These are phyloP conservation scores for Tirmania nivea DNA, from an alignment of 495 filamentous ascomycete genomes.

Conservation along the genomic window DNA sequence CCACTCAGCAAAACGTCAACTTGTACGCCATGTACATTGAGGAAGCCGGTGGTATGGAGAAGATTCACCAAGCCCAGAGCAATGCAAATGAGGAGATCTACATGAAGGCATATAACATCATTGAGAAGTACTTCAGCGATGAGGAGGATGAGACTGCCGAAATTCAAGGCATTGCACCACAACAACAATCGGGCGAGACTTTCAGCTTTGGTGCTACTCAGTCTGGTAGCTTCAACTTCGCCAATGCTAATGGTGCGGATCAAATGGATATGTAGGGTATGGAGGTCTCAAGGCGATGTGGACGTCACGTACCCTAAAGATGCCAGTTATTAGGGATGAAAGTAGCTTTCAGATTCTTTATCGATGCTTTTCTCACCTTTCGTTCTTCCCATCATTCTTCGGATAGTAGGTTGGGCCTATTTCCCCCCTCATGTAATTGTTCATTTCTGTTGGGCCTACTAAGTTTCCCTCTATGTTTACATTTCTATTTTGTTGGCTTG, in stretches of 20 bases:
- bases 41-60: constrained; percentile 97
- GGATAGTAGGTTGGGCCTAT: background rate
- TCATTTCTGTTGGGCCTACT: background rate
- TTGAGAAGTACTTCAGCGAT: constrained; percentile 99
- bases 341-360: too few species aligned
- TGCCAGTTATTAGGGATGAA: too few species aligned
- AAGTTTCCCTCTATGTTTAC: background rate
- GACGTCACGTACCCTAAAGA: too few species aligned
- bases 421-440: background rate
- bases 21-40: constrained; percentile 96
- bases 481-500: too few species aligned
- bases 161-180: constrained; percentile 38
- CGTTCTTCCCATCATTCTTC: background rate
- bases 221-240: constrained; percentile 72
- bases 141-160: constrained; percentile 56
- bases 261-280: constrained; percentile 88
- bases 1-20: constrained; percentile 66
- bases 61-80: constrained; percentile 99
- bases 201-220: constrained; percentile 70
- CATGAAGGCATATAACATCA: constrained; percentile 99
- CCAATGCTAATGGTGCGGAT: constrained; percentile 56
- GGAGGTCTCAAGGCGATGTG: background rate
- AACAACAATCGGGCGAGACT: constrained; percentile 39
- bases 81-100: constrained; percentile 99
- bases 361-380: too few species aligned